phyloP scores from a whole-genome alignment of 2,329 filamentous ascomycete genomes.

The Epichloe gansuensis region DNA sequence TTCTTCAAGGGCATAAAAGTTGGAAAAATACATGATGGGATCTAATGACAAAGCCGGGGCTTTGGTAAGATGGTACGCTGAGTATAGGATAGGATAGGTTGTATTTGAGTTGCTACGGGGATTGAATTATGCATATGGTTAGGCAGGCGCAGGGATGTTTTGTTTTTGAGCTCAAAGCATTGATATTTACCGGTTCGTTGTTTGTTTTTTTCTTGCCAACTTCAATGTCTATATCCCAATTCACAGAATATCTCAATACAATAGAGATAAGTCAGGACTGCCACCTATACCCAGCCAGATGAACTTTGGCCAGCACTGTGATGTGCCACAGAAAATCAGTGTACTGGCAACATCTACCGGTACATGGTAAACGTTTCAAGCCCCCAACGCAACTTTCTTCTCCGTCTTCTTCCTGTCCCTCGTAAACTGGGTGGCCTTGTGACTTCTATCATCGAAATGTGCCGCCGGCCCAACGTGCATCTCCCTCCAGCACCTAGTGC shows the following conservation, averaged over 20 bases:
- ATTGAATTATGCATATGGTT: background rate
- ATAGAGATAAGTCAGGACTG: too few relatives aligned
- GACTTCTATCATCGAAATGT: conserved; percentile 56
- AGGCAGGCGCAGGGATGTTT: background rate
- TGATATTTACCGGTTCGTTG: background rate
- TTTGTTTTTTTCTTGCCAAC: background rate
- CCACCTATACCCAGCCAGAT: too few relatives aligned
- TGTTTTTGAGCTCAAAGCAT: background rate
- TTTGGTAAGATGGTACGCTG: background rate
- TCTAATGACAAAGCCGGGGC: background rate
- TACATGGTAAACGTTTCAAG: conserved; percentile 6
- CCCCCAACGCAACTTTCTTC: conserved; percentile 25
- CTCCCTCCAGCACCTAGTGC: conserved; percentile 66
- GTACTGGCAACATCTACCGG: too few relatives aligned
- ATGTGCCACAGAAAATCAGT: too few relatives aligned
- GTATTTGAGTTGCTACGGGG: background rate
- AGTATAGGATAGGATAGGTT: background rate
- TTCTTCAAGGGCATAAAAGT: conserved; percentile 1
- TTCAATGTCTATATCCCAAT: too few relatives aligned
- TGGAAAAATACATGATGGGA: background rate
- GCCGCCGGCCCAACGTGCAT: conserved; percentile 62
- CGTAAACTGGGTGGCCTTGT: conserved; percentile 52
- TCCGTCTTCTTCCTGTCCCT: conserved; percentile 23
- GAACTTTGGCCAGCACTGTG: too few relatives aligned
- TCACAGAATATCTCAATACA: too few relatives aligned